A percentile compares a stretch with the other conserved stretches of the same genome.
These are phyloP conservation scores for Craspedostauros australis DNA, from an alignment of 108 stramenopile species.

Conservation along the genomic window DNA sequence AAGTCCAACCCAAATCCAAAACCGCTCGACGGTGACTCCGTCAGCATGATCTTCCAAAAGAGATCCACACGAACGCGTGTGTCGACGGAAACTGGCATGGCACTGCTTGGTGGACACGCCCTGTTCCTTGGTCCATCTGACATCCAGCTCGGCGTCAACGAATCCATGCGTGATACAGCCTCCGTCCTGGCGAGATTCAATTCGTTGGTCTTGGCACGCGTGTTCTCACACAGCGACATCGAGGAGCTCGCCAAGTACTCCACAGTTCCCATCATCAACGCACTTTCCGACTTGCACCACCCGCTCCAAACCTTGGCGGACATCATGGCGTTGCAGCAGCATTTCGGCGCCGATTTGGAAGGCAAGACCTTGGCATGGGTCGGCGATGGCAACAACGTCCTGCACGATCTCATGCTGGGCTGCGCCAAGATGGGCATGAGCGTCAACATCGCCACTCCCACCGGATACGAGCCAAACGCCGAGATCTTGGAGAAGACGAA, in stretches of 20 bases:
- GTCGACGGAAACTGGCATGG: conserved; percentile 94
- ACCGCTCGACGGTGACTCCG: conserved; percentile 77
- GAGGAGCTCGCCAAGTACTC: conserved; percentile 76
- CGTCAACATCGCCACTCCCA: conserved; percentile 89
- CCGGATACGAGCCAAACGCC: conserved; percentile 82
- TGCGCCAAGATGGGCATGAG: conserved; percentile 89
- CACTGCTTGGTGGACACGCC: conserved; percentile 86
- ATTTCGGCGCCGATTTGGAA: conserved; percentile 67
- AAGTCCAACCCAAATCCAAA: conserved; percentile 48
- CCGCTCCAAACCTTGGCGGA: conserved; percentile 97
- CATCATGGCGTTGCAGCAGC: conserved; percentile 91
- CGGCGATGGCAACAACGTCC: conserved; percentile 97
- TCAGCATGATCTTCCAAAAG: conserved; percentile 97
- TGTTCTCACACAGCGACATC: conserved; percentile 82
- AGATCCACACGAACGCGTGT: conserved; percentile 95
- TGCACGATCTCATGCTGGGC: conserved; percentile 95
- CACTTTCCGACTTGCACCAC: conserved; percentile 92
- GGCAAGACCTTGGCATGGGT: conserved; percentile 95
- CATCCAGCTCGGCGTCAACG: conserved; percentile 95
- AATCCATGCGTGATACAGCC: conserved; percentile 89
- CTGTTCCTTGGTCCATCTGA: conserved; percentile 93
- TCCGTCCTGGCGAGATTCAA: conserved; percentile 91
- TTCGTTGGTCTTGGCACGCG: conserved; percentile 87
- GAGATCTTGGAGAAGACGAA: conserved; percentile 54
- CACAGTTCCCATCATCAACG: conserved; percentile 94